Base-by-base conservation (phyloP, 495 filamentous ascomycete genomes). In the Penicillium goetzii region DNA sequence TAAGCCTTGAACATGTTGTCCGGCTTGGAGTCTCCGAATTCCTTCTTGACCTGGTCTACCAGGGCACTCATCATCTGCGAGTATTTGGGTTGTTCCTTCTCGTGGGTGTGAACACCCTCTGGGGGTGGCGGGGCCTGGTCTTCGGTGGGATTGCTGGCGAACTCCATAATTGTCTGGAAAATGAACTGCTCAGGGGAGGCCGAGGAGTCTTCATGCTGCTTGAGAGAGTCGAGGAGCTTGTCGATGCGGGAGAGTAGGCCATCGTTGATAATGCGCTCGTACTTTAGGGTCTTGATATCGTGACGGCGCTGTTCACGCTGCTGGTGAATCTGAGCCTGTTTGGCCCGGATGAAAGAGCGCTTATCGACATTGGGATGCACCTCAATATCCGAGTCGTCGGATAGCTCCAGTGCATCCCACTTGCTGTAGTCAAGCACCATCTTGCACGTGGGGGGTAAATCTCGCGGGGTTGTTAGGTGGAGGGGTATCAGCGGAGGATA, bases 291-390 rank as follows among this genome's bases (percentile, higher is more conserved):
- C 69, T 90, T 85, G 73, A 99, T 98, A 71, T 96, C 88, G 70
- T 90, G 86, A 67, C 88, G 90, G 57, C 95, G 90, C 67, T 92
- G 88, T 59, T 85, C 80, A 47, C 95, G 89, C 72, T 97, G 89
- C 71, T 90, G 85, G 73, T 99, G 95, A 72, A 99, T 99, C 75
- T 98, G 92, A 71, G 90, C 88, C 78, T 97, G 95, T 80, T 98
- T 99, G 59, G 95, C 95, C 58, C 95, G 92, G 74, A 99, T 99
- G 79, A 99, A 99, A 58, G 95, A 98, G 3, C 89, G 88, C 72
- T 99, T 99, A 80, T 99, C 95, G 76, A 99, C 95, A 79, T 99
- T 99, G 60, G 96, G 95, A 76, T 99, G 95, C 30, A 97, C 94
- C 78, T 99, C 95, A 71, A 99, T 90, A 74, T 99, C 95, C 47